phyloP scores from a whole-genome alignment of 345 rosid species.

The Brassica rapa region DNA sequence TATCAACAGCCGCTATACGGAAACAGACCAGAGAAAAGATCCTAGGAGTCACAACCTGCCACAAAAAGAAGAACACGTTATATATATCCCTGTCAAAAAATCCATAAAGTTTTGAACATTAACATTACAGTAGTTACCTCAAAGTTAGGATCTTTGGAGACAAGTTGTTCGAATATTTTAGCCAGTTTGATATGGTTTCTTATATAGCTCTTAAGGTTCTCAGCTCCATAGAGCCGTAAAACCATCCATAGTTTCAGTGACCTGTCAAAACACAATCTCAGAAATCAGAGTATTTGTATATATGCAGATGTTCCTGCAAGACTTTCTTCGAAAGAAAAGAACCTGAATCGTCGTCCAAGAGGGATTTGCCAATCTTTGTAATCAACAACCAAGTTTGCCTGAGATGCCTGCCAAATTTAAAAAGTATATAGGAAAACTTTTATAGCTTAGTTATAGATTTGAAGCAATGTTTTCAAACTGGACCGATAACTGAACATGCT shows the following conservation, averaged over 20 bases:
- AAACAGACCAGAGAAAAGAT: constrained; percentile 80
- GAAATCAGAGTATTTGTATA: neutral
- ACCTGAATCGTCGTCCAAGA: constrained; percentile 95
- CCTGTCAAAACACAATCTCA: constrained; percentile 33
- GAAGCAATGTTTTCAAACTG: neutral
- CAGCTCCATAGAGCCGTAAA: neutral
- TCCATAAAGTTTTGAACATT: neutral
- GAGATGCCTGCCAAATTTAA: constrained; percentile 59
- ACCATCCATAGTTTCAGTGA: neutral
- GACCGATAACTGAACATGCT: neutral
- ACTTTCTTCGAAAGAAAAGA: neutral
- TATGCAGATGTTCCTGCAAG: neutral
- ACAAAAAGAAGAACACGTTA: neutral
- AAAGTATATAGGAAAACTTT: neutral
- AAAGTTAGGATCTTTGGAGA: constrained; percentile 63
- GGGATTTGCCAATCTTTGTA: constrained; percentile 62
- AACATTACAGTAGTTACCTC: constrained; percentile 53
- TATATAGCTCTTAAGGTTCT: neutral
- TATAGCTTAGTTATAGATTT: neutral
- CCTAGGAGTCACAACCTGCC: constrained; percentile 74
- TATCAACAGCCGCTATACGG: constrained; percentile 49
- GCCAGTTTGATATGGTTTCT: constrained; percentile 77
- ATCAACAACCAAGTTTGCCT: constrained; percentile 67
- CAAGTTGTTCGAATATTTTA: constrained; percentile 57
- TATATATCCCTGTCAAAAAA: neutral